phyloP scores from a whole-genome alignment of 371 early-diverging fungal species.

The Zopfochytrium polystomum region DNA sequence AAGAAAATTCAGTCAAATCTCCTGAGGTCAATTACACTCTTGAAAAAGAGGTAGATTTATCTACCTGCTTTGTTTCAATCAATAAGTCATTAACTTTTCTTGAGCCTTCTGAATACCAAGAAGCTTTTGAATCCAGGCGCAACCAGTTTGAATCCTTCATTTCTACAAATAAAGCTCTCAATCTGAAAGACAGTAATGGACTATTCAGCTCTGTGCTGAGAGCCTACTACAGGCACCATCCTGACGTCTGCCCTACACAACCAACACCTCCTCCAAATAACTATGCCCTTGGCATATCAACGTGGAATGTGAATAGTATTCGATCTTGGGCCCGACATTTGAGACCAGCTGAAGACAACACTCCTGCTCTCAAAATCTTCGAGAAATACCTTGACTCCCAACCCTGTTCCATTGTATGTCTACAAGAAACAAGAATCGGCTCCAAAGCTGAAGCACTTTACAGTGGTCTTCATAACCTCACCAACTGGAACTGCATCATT shows the following conservation, averaged over 20 bases:
- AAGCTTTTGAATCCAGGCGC: background rate
- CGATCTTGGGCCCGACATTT: background rate
- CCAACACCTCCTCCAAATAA: background rate
- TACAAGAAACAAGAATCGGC: constrained; percentile 8
- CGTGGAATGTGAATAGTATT: constrained; percentile 5
- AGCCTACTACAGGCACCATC: background rate
- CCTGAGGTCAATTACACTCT: background rate
- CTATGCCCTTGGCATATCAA: background rate
- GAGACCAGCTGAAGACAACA: background rate
- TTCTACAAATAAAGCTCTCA: background rate
- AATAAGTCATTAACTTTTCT: too few species aligned
- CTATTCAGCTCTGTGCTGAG: background rate
- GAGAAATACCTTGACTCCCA: background rate
- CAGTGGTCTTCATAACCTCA: too few species aligned
- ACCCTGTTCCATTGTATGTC: background rate
- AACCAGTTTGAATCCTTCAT: background rate
- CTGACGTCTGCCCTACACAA: too few species aligned
- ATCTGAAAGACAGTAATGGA: background rate
- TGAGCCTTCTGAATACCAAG: too few species aligned
- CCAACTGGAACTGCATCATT: too few species aligned
- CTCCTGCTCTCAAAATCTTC: background rate
- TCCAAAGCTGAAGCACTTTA: too few species aligned
- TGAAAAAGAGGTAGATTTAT: background rate
- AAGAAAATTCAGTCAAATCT: background rate
- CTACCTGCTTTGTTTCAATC: too few species aligned